These are phyloP conservation scores for Metschnikowia dekortorum DNA, from an alignment of 805 yeast genomes.

Conservation along the genomic window DNA sequence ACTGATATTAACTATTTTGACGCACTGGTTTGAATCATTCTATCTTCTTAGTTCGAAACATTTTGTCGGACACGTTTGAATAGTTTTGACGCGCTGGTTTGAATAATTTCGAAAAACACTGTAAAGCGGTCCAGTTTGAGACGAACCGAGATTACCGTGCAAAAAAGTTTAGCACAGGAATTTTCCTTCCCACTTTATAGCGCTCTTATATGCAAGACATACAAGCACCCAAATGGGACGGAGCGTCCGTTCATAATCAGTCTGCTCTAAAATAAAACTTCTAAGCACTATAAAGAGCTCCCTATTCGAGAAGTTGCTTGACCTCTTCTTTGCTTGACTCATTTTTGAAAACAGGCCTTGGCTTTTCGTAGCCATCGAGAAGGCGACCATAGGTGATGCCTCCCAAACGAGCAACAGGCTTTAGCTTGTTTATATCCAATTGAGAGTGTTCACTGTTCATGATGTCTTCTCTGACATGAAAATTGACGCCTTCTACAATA, in stretches of 20 bases:
- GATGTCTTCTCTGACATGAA: conserved; percentile 56
- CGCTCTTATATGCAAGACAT: too few species aligned
- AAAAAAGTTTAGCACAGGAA: not conserved
- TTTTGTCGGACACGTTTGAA: too few species aligned
- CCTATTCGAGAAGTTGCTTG: not conserved
- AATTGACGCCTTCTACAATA: conserved; percentile 52
- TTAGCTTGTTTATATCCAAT: conserved; percentile 44
- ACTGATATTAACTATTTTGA: too few species aligned
- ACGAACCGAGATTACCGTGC: too few species aligned
- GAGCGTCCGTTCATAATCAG: not conserved
- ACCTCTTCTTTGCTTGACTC: conserved; percentile 5
- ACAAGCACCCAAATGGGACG: too few species aligned
- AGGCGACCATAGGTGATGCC: conserved; percentile 44
- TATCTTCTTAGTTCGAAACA: too few species aligned
- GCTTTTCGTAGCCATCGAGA: conserved; percentile 42
- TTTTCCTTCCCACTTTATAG: too few species aligned
- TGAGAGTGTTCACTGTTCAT: conserved; percentile 34
- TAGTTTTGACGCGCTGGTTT: too few species aligned
- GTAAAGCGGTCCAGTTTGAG: too few species aligned
- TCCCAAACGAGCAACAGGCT: conserved; percentile 53
- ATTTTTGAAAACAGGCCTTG: conserved; percentile 38
- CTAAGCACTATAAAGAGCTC: not conserved
- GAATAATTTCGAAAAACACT: too few species aligned
- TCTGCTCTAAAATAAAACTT: not conserved
- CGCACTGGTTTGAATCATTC: too few species aligned